A percentile compares a stretch with the other conserved stretches of the same genome.
Evolutionary conservation across 176 grass and related monocot genomes (phyloP).

Genomic region (Triticum aestivum): DNA sequence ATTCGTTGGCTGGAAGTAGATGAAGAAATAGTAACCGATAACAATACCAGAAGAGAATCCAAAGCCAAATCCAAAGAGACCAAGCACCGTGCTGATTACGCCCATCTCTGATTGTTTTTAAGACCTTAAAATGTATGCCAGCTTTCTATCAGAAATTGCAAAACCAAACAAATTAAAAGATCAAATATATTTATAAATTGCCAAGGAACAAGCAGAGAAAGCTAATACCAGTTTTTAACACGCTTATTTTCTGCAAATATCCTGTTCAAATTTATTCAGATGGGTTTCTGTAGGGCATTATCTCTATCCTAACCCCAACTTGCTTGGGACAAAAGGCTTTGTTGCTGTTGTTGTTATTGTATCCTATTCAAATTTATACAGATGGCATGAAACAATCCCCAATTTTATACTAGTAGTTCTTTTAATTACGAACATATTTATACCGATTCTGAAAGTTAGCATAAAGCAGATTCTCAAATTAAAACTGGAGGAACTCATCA

Average conservation of each 20-base stretch:
- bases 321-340: no score
- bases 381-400: background rate
- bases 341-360: background rate
- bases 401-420: background rate
- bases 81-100: slow-evolving; percentile 68
- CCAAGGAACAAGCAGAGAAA: slow-evolving; percentile 15
- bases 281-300: background rate
- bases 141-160: slow-evolving; percentile 11
- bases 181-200: slow-evolving; percentile 1
- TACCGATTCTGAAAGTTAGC: background rate
- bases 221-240: background rate
- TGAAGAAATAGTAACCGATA: slow-evolving; percentile 81
- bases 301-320: no score
- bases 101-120: slow-evolving; percentile 53
- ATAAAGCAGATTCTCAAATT: slow-evolving; percentile 12
- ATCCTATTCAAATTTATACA: slow-evolving; percentile 14
- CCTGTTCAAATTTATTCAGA: slow-evolving; percentile 8
- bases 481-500: slow-evolving; percentile 9
- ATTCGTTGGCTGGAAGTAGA: slow-evolving; percentile 75
- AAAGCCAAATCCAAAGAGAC: slow-evolving; percentile 83
- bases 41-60: slow-evolving; percentile 72
- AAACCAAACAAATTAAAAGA: slow-evolving; percentile 9
- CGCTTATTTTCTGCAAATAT: background rate
- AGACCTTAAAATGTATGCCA: slow-evolving; percentile 28
- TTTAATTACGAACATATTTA: background rate